Percentiles rank a stretch among this genome's conserved stretches.
These are phyloP conservation scores for Atkinsonella texensis DNA, from an alignment of 2,329 filamentous ascomycete species.

Conservation along the genomic window DNA sequence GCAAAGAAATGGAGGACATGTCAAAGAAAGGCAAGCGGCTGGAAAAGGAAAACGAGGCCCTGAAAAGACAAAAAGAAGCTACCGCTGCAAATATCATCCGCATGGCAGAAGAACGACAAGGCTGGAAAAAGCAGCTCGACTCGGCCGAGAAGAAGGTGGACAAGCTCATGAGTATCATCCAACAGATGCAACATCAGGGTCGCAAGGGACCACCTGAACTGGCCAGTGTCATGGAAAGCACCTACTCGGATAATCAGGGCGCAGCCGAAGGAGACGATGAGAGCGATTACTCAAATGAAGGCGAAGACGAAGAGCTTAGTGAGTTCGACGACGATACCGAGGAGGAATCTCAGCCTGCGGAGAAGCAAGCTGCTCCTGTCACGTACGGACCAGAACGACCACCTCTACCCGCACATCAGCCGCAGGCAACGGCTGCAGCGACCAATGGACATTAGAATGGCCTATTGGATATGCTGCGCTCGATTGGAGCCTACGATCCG, in stretches of 20 bases:
- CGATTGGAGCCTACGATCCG: neutral
- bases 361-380: constrained; percentile 23
- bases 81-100: constrained; percentile 91
- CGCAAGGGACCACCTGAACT: constrained; percentile 59
- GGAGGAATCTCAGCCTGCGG: constrained; percentile 31
- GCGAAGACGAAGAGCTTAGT: constrained; percentile 49
- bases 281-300: constrained; percentile 52
- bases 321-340: constrained; percentile 52
- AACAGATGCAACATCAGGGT: constrained; percentile 91
- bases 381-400: constrained; percentile 38
- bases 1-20: constrained; percentile 99
- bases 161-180: constrained; percentile 87
- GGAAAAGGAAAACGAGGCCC: constrained; percentile 87
- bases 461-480: constrained; percentile 5
- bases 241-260: constrained; percentile 41
- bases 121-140: constrained; percentile 56
- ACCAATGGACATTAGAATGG: constrained; percentile 32
- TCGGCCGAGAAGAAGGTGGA: constrained; percentile 60
- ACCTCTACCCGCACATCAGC: constrained; percentile 22
- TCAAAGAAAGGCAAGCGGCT: constrained; percentile 96
- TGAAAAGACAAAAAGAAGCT: constrained; percentile 86
- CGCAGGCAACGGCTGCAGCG: constrained; percentile 9
- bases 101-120: constrained; percentile 91
- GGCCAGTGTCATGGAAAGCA: constrained; percentile 46
- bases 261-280: constrained; percentile 39